Evolutionary conservation across 2,329 filamentous ascomycete genomes (phyloP).

Genomic region (Sporothrix pallida): DNA sequence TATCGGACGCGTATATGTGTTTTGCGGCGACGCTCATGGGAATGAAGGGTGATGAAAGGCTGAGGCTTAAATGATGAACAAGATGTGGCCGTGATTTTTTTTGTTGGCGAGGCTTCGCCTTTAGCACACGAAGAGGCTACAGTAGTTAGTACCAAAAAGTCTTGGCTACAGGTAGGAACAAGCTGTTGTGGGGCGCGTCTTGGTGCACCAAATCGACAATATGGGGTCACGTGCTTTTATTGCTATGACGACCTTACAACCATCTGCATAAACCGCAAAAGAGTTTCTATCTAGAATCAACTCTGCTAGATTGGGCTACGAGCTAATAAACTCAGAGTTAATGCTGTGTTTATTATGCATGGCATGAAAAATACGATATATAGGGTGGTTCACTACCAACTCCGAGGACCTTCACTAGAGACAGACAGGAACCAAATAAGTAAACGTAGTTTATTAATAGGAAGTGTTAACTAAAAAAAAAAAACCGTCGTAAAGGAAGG

Average conservation of each 20-base stretch:
- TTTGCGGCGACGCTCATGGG: neutral
- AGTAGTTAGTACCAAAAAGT: neutral
- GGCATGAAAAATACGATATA: too few species aligned
- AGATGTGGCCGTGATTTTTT: constrained; percentile 8
- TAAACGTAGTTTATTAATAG: neutral
- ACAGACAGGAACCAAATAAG: neutral
- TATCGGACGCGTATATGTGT: neutral
- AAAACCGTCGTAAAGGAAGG: neutral
- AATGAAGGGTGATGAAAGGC: neutral
- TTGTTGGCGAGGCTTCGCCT: neutral
- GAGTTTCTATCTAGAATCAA: too few species aligned
- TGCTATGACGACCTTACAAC: neutral
- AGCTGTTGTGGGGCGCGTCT: constrained; percentile 19
- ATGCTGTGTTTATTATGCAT: too few species aligned
- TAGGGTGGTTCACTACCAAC: too few species aligned
- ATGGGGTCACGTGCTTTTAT: neutral
- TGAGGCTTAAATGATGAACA: neutral
- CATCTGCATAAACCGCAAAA: too few species aligned
- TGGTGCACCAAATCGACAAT: neutral
- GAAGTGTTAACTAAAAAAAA: too few species aligned
- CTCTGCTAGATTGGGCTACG: too few species aligned
- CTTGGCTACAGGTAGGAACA: neutral
- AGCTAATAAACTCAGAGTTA: too few species aligned
- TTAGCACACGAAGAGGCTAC: neutral
- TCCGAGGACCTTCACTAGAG: neutral